These are phyloP conservation scores for Nannizziopsis barbatae DNA, from an alignment of 2,329 filamentous ascomycete species.

Conservation along the genomic window DNA sequence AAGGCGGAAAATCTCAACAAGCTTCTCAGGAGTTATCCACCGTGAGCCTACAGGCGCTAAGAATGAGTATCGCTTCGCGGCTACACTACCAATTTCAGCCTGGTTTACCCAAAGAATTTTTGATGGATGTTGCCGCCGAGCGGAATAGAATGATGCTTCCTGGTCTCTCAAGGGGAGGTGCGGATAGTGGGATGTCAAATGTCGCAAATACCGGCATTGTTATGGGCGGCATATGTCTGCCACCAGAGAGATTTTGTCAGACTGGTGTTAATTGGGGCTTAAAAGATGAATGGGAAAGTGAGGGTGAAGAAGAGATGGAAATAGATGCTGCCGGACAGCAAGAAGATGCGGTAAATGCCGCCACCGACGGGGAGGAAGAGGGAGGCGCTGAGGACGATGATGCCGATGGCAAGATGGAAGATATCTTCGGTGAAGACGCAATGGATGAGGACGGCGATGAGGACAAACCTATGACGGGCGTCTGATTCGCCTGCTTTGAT, in stretches of 20 bases:
- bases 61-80: slow-evolving; percentile 50
- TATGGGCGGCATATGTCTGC: slow-evolving; percentile 46
- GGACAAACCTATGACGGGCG: slow-evolving; percentile 36
- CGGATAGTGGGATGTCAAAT: slow-evolving; percentile 14
- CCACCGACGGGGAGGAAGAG: slow-evolving; percentile 23
- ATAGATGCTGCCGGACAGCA: slow-evolving; percentile 16
- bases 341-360: slow-evolving; percentile 10
- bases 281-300: slow-evolving; percentile 38
- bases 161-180: slow-evolving; percentile 41
- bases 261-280: slow-evolving; percentile 47
- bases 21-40: slow-evolving; percentile 36
- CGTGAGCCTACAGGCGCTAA: slow-evolving; percentile 47
- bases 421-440: slow-evolving; percentile 36
- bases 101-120: slow-evolving; percentile 50
- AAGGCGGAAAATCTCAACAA: slow-evolving; percentile 25
- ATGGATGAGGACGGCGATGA: slow-evolving; percentile 30
- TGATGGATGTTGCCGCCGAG: slow-evolving; percentile 47
- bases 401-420: slow-evolving; percentile 39
- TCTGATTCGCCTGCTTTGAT: slow-evolving; percentile 19
- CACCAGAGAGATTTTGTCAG: slow-evolving; percentile 51
- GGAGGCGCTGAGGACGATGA: slow-evolving; percentile 32
- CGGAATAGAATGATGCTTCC: slow-evolving; percentile 45
- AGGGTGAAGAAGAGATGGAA: slow-evolving; percentile 15
- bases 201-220: slow-evolving; percentile 24
- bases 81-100: slow-evolving; percentile 51